Evolutionary conservation across 129 eudicot genomes (phyloP).

Genomic region (Tanacetum coccineum): DNA sequence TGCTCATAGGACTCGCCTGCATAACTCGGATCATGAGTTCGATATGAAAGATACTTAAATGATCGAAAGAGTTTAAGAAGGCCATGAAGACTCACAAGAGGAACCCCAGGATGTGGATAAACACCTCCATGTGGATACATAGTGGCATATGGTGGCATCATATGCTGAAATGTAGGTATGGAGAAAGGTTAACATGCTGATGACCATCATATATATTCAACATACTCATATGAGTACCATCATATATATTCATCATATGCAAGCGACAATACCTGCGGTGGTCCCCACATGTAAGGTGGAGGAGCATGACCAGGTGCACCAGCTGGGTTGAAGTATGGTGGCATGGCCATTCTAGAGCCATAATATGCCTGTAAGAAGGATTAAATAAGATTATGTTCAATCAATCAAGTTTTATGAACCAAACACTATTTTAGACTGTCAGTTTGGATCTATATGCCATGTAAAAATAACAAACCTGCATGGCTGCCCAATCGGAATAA

Average conservation of each 20-base stretch:
- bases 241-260: constrained; percentile 4
- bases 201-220: not conserved
- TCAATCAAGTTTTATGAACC: not conserved
- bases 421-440: not conserved
- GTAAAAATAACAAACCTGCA: constrained; percentile 58
- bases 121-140: constrained; percentile 88
- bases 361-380: constrained; percentile 66
- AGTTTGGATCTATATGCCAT: not conserved
- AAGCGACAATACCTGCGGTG: constrained; percentile 71
- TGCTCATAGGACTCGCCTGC: constrained; percentile 70
- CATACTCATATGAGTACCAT: not conserved
- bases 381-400: not conserved
- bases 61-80: not conserved
- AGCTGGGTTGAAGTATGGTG: constrained; percentile 74
- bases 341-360: constrained; percentile 84
- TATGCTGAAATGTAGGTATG: constrained; percentile 47
- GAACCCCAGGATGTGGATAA: constrained; percentile 90
- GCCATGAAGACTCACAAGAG: constrained; percentile 56
- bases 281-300: constrained; percentile 97
- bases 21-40: constrained; percentile 15
- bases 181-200: constrained; percentile 13
- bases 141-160: constrained; percentile 96
- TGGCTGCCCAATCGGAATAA: constrained; percentile 95
- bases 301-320: constrained; percentile 81
- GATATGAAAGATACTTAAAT: not conserved